A percentile compares a stretch with the other conserved stretches of the same genome.
Evolutionary conservation across 495 filamentous ascomycete species (phyloP).

Genomic region (Cenococcum geophilum): DNA sequence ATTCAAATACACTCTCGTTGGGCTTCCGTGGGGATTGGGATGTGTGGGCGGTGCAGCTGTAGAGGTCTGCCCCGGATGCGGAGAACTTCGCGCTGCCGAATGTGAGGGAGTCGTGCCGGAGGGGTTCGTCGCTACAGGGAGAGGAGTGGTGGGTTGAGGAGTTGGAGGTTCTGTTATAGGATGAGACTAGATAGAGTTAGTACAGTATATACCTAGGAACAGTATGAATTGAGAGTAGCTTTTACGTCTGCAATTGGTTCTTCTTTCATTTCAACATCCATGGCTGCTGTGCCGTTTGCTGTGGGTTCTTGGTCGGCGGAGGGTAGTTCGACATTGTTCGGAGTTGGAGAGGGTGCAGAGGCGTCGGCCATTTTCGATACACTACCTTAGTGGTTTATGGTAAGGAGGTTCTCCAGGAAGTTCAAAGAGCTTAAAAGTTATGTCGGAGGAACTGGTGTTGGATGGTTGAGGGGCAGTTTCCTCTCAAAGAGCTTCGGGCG

Average conservation of each 20-base stretch:
- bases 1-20: slow-evolving; percentile 84
- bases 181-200: neutral
- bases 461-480: too few species aligned
- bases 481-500: too few species aligned
- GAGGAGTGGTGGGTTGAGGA: too few species aligned
- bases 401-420: neutral
- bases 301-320: neutral
- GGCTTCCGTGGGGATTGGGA: slow-evolving; percentile 63
- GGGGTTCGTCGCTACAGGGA: too few species aligned
- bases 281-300: neutral
- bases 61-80: slow-evolving; percentile 40
- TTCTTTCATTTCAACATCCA: slow-evolving; percentile 18
- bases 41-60: slow-evolving; percentile 35
- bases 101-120: slow-evolving; percentile 12
- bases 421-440: too few species aligned
- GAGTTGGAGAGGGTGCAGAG: neutral
- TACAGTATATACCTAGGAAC: too few species aligned
- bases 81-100: slow-evolving; percentile 15
- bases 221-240: neutral
- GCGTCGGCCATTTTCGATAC: slow-evolving; percentile 1
- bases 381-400: neutral
- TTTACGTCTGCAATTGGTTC: neutral
- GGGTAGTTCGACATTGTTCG: neutral
- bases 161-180: neutral
- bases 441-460: too few species aligned